Evolutionary conservation across 140 eudicot genomes (phyloP).

Genomic region (Oenanthe javanica): DNA sequence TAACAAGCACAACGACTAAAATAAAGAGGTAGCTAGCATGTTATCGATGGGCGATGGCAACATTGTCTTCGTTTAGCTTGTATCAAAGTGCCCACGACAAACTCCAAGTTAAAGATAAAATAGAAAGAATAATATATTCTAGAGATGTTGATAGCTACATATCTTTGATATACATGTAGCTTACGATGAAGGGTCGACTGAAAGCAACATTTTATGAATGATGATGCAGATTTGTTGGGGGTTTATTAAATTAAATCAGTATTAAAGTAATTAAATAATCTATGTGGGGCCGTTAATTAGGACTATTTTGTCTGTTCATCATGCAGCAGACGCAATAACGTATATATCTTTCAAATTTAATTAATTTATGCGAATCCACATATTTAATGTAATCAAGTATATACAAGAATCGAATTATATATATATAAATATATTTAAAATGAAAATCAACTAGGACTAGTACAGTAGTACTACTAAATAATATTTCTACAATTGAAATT

Average conservation of each 20-base stretch:
- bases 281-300: not conserved
- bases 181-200: conserved; percentile 9
- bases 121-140: not conserved
- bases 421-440: too few species aligned
- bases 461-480: too few species aligned
- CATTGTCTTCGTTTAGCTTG: too few species aligned
- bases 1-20: too few species aligned
- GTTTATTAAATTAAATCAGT: not conserved
- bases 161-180: not conserved
- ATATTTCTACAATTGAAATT: too few species aligned
- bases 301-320: conserved; percentile 15
- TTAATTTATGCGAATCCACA: too few species aligned
- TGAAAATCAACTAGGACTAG: too few species aligned
- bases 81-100: not conserved
- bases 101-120: not conserved
- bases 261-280: not conserved
- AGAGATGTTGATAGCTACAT: not conserved
- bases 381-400: too few species aligned
- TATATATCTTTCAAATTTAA: too few species aligned
- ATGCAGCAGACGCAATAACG: not conserved
- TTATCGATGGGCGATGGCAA: too few species aligned
- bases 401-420: too few species aligned
- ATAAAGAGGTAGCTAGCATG: too few species aligned
- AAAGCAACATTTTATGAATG: conserved; percentile 11
- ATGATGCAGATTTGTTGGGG: conserved; percentile 8